phyloP scores from a whole-genome alignment of 2,329 filamentous ascomycete species.

The Coniochaeta sp. region DNA sequence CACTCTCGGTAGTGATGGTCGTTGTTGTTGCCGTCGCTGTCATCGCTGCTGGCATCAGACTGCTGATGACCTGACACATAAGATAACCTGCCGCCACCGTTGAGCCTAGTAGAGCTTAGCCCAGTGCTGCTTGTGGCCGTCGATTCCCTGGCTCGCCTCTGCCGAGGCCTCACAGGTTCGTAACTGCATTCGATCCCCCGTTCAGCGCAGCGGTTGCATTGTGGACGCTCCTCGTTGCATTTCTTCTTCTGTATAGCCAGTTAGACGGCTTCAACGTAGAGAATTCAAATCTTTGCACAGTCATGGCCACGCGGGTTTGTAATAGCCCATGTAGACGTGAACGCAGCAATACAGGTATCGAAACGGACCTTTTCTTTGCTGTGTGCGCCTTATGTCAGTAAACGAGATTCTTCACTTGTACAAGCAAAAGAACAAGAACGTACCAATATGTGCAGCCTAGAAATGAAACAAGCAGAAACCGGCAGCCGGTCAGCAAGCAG shows the following conservation, averaged over 20 bases:
- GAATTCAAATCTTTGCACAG: no score
- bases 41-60: conserved; percentile 6
- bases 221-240: conserved; percentile 44
- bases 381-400: conserved; percentile 10
- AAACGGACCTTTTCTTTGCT: conserved; percentile 47
- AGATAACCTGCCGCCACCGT: background rate
- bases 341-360: background rate
- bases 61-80: conserved; percentile 20
- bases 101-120: background rate
- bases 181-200: conserved; percentile 41
- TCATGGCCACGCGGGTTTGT: background rate
- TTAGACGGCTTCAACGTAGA: background rate
- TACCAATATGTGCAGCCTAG: conserved; percentile 47
- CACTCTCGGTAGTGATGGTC: background rate
- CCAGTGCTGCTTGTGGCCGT: conserved; percentile 10
- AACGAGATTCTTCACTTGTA: background rate
- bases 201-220: conserved; percentile 43
- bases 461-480: conserved; percentile 4
- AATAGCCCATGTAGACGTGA: background rate
- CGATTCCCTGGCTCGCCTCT: conserved; percentile 29
- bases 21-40: conserved; percentile 4
- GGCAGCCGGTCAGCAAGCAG: conserved; percentile 10
- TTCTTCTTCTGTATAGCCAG: conserved; percentile 42
- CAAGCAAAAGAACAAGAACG: conserved; percentile 16
- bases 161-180: conserved; percentile 36